Base-by-base conservation (phyloP, 331 rosid species). In the Pyrus hybrid region DNA sequence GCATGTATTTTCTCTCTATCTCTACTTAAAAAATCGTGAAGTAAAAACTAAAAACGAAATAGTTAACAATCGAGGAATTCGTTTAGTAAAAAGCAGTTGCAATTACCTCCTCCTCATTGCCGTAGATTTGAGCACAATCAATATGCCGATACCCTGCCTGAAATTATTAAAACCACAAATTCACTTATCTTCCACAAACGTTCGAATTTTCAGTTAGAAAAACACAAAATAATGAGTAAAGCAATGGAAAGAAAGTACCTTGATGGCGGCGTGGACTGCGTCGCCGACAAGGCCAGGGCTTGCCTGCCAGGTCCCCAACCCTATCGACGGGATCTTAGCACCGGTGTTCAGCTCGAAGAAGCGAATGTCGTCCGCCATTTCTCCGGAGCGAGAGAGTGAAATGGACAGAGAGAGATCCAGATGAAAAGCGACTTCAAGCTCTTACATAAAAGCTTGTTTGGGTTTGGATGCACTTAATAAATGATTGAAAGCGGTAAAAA, bases 71-170 rank as follows among this genome's bases (percentile, higher is more conserved):
- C 13, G 1, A 10, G 47, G 14, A 10, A 14, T 41, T 11, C 8
- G 28, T 26, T 58, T 37, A 11, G 49, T 28, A 25, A 30, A 2
- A 29, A 25, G 7, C 20, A 33, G 18, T 2, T 37, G 14, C 7
- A 20, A 18, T 62, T 85, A 92, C 96, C 93, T 90, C 97, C 63
- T 75, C 80, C 86, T 90, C 96, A 3, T 92, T 92, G 71, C 75
- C 88, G 76, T 92, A 92, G 76, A 84, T 1, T 80, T 83, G 89
- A 90, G 97, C 97, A 74, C 97, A 92, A 79, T 92, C 97, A 67
- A 92, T 87, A 81, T 92, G 96, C 35, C 96, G 84, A 80, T 88
- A 90, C 58, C 97, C 96, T 35, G 74, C 70, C 97, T 90, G 87
- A 56, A 86, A 30, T 70, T 41, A 76, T 18, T 71, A 68, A 4